phyloP scores from a whole-genome alignment of 441 rosid species.

The Pelargonium australe region DNA sequence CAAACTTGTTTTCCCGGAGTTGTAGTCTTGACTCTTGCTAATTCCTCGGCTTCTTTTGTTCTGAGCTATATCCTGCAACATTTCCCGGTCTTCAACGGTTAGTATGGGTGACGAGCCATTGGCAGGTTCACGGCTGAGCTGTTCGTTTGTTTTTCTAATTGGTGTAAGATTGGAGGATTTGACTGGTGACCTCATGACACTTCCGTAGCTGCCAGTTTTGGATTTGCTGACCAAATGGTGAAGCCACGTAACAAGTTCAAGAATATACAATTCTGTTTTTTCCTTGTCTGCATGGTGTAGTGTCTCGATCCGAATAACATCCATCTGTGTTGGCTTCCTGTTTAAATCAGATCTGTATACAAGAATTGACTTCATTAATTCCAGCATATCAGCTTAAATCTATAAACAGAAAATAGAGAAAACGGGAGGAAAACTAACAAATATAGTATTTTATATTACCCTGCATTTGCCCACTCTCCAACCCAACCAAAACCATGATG shows the following conservation, averaged over 20 bases:
- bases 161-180: constrained; percentile 12
- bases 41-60: constrained; percentile 29
- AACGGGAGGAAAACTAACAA: neutral
- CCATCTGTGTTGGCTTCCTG: constrained; percentile 39
- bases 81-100: constrained; percentile 38
- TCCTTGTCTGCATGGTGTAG: constrained; percentile 64
- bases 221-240: constrained; percentile 50
- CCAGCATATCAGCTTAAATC: neutral
- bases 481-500: constrained; percentile 74
- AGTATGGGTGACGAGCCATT: constrained; percentile 22
- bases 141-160: constrained; percentile 14
- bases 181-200: constrained; percentile 23
- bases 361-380: neutral
- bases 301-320: constrained; percentile 53
- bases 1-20: constrained; percentile 31
- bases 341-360: constrained; percentile 39
- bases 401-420: neutral
- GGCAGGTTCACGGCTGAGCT: constrained; percentile 7
- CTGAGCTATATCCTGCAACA: constrained; percentile 31
- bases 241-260: constrained; percentile 57
- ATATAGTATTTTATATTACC: constrained; percentile 28
- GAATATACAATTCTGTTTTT: constrained; percentile 55
- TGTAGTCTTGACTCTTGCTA: constrained; percentile 59
- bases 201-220: constrained; percentile 28
- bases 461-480: constrained; percentile 67